Percentiles rank a stretch among this genome's conserved stretches.
Conservation (phyloP, 495 filamentous ascomycete species). For the Immersiella caudata region DNA sequence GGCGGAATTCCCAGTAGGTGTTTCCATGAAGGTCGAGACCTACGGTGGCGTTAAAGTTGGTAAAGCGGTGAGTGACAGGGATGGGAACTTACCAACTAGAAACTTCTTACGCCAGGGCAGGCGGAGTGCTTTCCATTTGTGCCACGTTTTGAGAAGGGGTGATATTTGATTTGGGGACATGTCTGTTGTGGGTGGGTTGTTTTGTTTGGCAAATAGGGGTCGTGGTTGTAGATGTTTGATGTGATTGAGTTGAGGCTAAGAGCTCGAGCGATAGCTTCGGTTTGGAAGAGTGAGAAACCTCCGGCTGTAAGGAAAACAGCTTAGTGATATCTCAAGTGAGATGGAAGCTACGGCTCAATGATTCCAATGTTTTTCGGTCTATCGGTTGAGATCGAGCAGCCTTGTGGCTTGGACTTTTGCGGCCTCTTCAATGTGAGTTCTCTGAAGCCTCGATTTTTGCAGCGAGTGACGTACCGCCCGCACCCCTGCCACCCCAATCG, state of each 20-base stretch:
- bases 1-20: conserved; percentile 92
- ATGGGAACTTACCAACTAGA: conserved; percentile 64
- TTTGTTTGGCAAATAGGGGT: too few relatives aligned
- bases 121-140: conserved; percentile 79
- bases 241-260: too few relatives aligned
- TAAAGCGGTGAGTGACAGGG: conserved; percentile 11
- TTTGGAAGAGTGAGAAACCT: neutral
- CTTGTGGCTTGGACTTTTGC: too few relatives aligned
- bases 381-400: too few relatives aligned
- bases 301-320: neutral
- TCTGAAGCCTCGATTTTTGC: neutral
- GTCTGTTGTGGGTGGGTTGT: neutral
- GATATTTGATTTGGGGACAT: conserved; percentile 33
- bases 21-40: conserved; percentile 86
- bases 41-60: conserved; percentile 37
- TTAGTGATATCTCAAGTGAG: neutral
- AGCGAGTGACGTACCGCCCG: conserved; percentile 15
- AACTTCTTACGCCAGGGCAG: conserved; percentile 86
- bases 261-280: neutral
- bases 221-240: too few relatives aligned
- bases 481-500: neutral
- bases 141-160: conserved; percentile 61
- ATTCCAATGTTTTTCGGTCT: too few relatives aligned
- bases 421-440: neutral
- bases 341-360: too few relatives aligned